phyloP scores from a whole-genome alignment of 495 filamentous ascomycete species.

The Halenospora varia region DNA sequence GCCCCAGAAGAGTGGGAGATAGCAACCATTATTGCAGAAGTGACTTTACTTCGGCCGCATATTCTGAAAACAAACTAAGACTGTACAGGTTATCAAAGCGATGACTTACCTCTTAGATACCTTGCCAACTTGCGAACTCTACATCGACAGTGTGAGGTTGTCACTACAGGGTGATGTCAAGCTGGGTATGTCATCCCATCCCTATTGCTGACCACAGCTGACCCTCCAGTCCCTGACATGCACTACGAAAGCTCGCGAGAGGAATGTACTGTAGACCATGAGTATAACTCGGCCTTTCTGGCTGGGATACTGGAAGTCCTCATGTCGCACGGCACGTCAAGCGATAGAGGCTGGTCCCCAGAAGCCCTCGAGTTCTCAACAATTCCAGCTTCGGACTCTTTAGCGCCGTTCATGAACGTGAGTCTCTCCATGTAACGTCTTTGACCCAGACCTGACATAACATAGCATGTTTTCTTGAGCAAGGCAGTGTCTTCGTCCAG shows the following conservation, averaged over 20 bases:
- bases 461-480: constrained; percentile 15
- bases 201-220: neutral
- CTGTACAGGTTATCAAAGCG: constrained; percentile 12
- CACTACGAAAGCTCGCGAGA: constrained; percentile 6
- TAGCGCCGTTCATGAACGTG: constrained; percentile 8
- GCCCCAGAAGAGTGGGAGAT: constrained; percentile 15
- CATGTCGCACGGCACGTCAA: constrained; percentile 8
- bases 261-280: constrained; percentile 2
- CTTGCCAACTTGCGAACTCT: constrained; percentile 7
- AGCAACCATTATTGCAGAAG: constrained; percentile 17
- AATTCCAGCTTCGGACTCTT: constrained; percentile 9
- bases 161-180: constrained; percentile 13
- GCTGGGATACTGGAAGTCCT: constrained; percentile 13
- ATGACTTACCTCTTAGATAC: constrained; percentile 15
- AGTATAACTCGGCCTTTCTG: constrained; percentile 9
- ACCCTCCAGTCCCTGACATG: constrained; percentile 9
- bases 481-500: constrained; percentile 11
- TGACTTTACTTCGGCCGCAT: neutral
- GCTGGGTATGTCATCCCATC: constrained; percentile 6
- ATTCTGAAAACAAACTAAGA: constrained; percentile 2
- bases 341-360: constrained; percentile 3
- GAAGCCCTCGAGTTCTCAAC: constrained; percentile 14
- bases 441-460: constrained; percentile 6
- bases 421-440: constrained; percentile 3
- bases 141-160: constrained; percentile 9